Conservation (phyloP, 169 alveolate species). For the Plasmodium falciparum region DNA sequence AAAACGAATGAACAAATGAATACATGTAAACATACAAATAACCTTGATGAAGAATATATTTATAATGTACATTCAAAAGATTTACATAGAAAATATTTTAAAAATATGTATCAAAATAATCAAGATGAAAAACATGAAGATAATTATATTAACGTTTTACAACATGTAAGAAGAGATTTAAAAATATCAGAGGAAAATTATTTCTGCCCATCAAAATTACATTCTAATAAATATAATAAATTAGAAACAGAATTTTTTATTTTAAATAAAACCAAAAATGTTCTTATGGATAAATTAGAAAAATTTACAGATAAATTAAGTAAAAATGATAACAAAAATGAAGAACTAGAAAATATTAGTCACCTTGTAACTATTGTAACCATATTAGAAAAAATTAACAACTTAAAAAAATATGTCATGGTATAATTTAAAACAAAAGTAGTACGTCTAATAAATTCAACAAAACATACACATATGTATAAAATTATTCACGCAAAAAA, state of each 20-base stretch:
- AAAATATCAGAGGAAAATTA: slow-evolving; percentile 12
- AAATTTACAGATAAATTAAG: slow-evolving; percentile 12
- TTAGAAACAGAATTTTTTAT: slow-evolving; percentile 33
- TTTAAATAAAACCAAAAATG: slow-evolving; percentile 40
- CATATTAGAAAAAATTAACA: slow-evolving; percentile 43
- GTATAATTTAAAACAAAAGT: background rate
- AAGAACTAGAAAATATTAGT: slow-evolving; percentile 30
- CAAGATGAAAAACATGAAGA: too few species aligned
- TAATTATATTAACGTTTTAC: background rate
- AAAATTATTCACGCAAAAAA: background rate
- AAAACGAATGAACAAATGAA: too few species aligned
- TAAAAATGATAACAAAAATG: slow-evolving; percentile 13
- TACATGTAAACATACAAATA: too few species aligned
- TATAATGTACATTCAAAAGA: background rate
- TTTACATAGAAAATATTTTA: background rate
- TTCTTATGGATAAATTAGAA: slow-evolving; percentile 26
- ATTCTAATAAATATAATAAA: slow-evolving; percentile 22
- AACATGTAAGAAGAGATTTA: slow-evolving; percentile 3
- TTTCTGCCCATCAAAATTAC: background rate
- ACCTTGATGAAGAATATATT: background rate
- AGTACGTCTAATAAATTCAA: background rate
- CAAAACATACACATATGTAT: background rate
- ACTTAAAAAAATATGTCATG: slow-evolving; percentile 19
- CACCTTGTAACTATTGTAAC: slow-evolving; percentile 6
- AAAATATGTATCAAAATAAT: too few species aligned